Evolutionary conservation across 164 flowering plant species (phyloP), one percentile per base, ranked within the genome.

Genomic region (Chimonanthus salicifolius): DNA sequence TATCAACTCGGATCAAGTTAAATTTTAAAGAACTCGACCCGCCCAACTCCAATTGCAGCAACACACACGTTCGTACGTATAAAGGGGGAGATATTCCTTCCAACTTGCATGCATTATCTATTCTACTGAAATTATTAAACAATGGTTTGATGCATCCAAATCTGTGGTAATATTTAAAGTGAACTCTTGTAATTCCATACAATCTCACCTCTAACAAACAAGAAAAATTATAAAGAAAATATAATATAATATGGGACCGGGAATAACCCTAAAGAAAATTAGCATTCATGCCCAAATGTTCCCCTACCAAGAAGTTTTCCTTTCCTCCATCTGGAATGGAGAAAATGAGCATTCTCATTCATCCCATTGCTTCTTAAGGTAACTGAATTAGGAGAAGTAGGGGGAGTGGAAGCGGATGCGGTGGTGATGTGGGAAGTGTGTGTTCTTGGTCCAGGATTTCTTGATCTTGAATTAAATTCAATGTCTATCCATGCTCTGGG

Each of bases 281-380:
- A 20, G 21, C 21, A 20, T 20, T 20, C 99, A 79, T 94, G 98
- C 66, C 99, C 99, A 85, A 94, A 94, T 16, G 94, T 91, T 48
- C 99, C 99, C 73, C 98, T 86, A 71, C 98, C 99, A 15, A 94
- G 84, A 62, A 94, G 91, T 83, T 76, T 89, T 68, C 99, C 99
- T 72, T 89, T 94, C 81, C 85, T 90, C 97, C 98, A 92, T 67
- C 80, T 89, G n/a, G 94, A 84, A 5, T 73, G 67, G 68, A 80
- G 69, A 69, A 18, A 20, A 9, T 77, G 74, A 2, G 78, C 60
- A 71, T 70, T 78, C 63, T 90, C 94, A 67, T 67, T 21, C 48
- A 45, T 74, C 47, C 79, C 85, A 69, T 67, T 51, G 60, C 73
- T 79, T 80, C 88, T 84, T 13, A 78, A 51, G 70, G 63, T 33